phyloP scores from a whole-genome alignment of 441 rosid genomes.

The Oxalis stricta region DNA sequence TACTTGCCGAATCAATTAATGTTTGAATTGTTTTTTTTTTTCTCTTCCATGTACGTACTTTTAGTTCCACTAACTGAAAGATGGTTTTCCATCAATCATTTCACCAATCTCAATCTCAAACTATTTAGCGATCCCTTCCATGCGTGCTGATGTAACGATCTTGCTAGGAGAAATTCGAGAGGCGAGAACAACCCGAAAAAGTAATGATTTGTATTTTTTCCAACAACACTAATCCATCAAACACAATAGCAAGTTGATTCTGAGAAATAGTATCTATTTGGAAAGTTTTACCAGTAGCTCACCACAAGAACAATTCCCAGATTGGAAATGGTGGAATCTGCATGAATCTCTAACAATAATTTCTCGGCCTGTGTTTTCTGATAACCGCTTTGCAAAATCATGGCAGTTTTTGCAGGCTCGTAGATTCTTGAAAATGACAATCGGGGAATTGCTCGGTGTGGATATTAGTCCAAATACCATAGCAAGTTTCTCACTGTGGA shows the following conservation, averaged over 20 bases:
- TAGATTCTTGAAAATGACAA: slow-evolving; percentile 48
- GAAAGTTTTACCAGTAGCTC: slow-evolving; percentile 38
- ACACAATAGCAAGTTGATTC: background rate
- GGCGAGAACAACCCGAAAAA: too few relatives aligned
- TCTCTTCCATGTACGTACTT: too few relatives aligned
- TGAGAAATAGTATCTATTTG: background rate
- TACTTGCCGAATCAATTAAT: too few relatives aligned
- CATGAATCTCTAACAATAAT: slow-evolving; percentile 38
- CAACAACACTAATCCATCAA: background rate
- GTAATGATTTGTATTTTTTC: too few relatives aligned
- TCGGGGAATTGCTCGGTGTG: slow-evolving; percentile 18
- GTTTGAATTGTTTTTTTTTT: too few relatives aligned
- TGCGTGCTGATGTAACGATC: too few relatives aligned
- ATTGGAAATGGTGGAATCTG: slow-evolving; percentile 49
- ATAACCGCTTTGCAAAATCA: slow-evolving; percentile 42
- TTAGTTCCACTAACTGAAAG: too few relatives aligned
- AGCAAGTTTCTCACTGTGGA: slow-evolving; percentile 57
- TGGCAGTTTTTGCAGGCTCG: slow-evolving; percentile 48
- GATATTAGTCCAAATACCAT: slow-evolving; percentile 44
- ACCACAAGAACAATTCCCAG: slow-evolving; percentile 49
- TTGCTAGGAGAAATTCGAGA: too few relatives aligned
- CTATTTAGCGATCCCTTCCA: too few relatives aligned
- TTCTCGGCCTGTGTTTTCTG: slow-evolving; percentile 24
- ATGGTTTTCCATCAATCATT: too few relatives aligned
- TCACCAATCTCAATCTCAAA: too few relatives aligned